Conservation (phyloP, 306 rosid species). For the Fagus sylvatica region DNA sequence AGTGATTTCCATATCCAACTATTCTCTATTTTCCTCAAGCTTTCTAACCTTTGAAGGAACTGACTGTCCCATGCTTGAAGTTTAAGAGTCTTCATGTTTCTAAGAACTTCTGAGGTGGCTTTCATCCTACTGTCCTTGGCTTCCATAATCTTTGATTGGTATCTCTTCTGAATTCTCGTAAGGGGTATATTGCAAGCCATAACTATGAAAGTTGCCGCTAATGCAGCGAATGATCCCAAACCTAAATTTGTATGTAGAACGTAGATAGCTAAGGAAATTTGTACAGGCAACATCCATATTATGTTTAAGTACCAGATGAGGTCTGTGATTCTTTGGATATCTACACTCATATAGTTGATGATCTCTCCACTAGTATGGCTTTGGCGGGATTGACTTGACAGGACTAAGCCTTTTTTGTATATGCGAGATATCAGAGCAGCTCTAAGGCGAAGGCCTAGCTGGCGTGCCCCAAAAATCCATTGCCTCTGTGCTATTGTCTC, state of each 20-base stretch:
- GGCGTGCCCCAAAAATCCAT: constrained; percentile 90
- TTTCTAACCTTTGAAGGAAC: constrained; percentile 62
- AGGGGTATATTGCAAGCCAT: constrained; percentile 77
- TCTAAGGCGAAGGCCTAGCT: constrained; percentile 80
- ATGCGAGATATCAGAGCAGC: constrained; percentile 73
- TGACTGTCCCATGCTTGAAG: constrained; percentile 93
- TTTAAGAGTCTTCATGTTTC: constrained; percentile 78
- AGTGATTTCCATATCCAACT: constrained; percentile 71
- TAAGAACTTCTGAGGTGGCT: constrained; percentile 78
- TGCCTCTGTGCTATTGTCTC: constrained; percentile 86
- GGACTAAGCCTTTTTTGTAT: constrained; percentile 66
- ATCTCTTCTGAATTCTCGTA: constrained; percentile 68
- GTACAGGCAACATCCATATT: constrained; percentile 90
- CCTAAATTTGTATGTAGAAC: constrained; percentile 74
- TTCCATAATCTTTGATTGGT: constrained; percentile 84
- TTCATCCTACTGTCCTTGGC: constrained; percentile 90
- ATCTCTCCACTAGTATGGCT: constrained; percentile 84
- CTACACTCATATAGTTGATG: constrained; percentile 95
- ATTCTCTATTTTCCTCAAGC: constrained; percentile 55
- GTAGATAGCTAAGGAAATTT: constrained; percentile 71
- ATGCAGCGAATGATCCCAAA: constrained; percentile 68
- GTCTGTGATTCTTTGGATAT: constrained; percentile 86
- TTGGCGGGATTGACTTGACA: constrained; percentile 71
- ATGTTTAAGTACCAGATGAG: constrained; percentile 73
- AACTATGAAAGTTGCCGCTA: constrained; percentile 68